phyloP scores from a whole-genome alignment of 768 basidiomycete species.

The Tricholoma bakamatsutake region DNA sequence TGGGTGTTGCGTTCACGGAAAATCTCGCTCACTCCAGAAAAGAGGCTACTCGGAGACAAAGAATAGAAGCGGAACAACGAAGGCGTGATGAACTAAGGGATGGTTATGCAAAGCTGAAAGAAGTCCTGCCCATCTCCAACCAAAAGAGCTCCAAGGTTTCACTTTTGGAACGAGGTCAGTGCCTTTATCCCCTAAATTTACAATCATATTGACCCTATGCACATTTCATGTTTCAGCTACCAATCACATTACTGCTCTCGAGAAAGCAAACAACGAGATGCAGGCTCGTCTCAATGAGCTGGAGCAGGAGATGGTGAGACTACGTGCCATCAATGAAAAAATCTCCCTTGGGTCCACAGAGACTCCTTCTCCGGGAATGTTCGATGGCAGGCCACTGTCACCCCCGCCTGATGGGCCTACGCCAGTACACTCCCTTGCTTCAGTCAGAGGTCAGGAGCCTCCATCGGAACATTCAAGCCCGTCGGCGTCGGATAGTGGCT shows the following conservation, averaged over 20 bases:
- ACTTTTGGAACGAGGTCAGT: constrained; percentile 77
- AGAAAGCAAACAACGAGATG: constrained; percentile 67
- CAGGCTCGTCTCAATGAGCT: constrained; percentile 59
- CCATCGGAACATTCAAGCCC: constrained; percentile 61
- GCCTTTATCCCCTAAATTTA: constrained; percentile 6
- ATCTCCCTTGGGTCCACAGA: constrained; percentile 61
- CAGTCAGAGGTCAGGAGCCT: constrained; percentile 54
- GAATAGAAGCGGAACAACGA: constrained; percentile 88
- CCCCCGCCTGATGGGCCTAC: constrained; percentile 54
- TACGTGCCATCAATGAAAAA: constrained; percentile 77
- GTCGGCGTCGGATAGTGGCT: constrained; percentile 44
- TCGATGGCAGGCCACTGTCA: constrained; percentile 52
- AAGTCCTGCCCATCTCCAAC: constrained; percentile 80
- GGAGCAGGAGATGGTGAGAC: constrained; percentile 64
- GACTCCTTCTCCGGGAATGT: constrained; percentile 51
- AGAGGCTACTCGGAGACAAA: constrained; percentile 77
- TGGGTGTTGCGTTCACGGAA: constrained; percentile 64
- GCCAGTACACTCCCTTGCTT: constrained; percentile 42
- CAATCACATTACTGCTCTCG: constrained; percentile 69
- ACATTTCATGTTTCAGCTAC: constrained; percentile 45
- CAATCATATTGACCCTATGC: constrained; percentile 5
- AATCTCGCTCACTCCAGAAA: constrained; percentile 74
- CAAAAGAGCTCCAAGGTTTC: constrained; percentile 92
- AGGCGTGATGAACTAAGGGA: constrained; percentile 86
- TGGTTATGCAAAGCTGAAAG: constrained; percentile 84